Evolutionary conservation across 106 monocot species (phyloP).

Genomic region (Platanthera zijinensis): DNA sequence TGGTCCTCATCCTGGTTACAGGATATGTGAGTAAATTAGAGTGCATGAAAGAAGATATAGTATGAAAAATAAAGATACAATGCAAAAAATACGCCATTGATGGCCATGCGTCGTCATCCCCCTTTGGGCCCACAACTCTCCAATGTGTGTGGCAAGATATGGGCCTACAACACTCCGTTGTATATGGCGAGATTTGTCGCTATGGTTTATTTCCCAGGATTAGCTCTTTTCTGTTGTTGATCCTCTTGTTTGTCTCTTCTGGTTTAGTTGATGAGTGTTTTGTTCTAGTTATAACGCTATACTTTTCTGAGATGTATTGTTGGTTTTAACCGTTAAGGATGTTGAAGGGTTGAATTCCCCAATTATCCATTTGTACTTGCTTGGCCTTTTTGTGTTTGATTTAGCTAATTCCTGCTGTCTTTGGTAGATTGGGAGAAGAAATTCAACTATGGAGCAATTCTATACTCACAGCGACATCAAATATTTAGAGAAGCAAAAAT

Average conservation of each 20-base stretch:
- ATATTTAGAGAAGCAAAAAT: constrained; percentile 40
- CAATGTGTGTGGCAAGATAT: too few species aligned
- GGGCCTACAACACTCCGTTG: too few species aligned
- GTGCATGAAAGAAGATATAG: too few species aligned
- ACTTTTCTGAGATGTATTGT: background rate
- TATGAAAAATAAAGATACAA: too few species aligned
- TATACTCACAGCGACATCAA: constrained; percentile 49
- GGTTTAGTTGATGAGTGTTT: background rate
- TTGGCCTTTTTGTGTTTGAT: constrained; percentile 6
- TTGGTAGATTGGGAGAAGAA: constrained; percentile 35
- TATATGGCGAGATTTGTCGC: background rate
- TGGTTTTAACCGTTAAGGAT: background rate
- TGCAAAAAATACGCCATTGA: too few species aligned
- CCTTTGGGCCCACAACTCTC: too few species aligned
- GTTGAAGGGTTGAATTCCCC: background rate
- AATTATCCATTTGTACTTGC: background rate
- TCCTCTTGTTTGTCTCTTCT: background rate
- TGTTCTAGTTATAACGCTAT: background rate
- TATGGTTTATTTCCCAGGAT: background rate
- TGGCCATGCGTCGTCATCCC: too few species aligned
- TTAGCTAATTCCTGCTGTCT: constrained; percentile 12
- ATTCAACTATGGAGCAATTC: constrained; percentile 51
- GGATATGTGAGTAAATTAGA: too few species aligned
- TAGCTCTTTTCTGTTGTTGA: background rate
- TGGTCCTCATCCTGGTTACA: too few species aligned